phyloP scores from a whole-genome alignment of 306 rosid genomes.

The Comarum palustre region DNA sequence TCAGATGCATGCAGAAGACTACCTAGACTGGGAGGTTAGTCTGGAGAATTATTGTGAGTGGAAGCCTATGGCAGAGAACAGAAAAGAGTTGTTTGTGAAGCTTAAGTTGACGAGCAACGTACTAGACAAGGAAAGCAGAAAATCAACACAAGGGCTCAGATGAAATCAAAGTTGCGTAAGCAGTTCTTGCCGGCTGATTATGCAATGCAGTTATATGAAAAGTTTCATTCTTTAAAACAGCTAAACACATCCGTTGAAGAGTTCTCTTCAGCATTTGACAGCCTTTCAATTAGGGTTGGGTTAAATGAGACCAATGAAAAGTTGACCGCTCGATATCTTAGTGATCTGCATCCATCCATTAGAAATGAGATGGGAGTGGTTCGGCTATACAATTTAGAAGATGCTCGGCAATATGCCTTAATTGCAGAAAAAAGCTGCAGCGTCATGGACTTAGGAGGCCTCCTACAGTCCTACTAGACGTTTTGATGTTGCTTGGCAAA shows the following conservation, averaged over 20 bases:
- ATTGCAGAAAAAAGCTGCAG: background rate
- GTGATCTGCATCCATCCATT: background rate
- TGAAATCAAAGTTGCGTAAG: background rate
- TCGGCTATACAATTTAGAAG: background rate
- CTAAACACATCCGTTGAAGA: background rate
- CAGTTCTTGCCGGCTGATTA: background rate
- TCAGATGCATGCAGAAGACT: background rate
- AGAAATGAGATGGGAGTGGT: background rate
- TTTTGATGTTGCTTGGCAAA: too few species aligned
- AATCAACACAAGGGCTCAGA: background rate
- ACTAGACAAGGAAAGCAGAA: background rate
- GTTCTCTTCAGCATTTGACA: background rate
- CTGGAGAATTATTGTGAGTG: background rate
- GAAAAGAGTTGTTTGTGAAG: background rate
- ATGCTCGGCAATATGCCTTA: background rate
- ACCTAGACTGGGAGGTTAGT: background rate
- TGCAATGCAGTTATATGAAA: background rate
- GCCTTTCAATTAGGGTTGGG: background rate
- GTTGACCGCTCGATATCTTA: background rate
- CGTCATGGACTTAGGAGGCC: background rate
- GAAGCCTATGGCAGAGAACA: background rate
- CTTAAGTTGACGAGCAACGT: background rate
- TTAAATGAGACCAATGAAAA: background rate
- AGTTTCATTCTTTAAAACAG: background rate
- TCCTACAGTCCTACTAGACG: too few species aligned